These are phyloP conservation scores for Lentinula lateritia DNA, from an alignment of 768 basidiomycete species.

Conservation along the genomic window DNA sequence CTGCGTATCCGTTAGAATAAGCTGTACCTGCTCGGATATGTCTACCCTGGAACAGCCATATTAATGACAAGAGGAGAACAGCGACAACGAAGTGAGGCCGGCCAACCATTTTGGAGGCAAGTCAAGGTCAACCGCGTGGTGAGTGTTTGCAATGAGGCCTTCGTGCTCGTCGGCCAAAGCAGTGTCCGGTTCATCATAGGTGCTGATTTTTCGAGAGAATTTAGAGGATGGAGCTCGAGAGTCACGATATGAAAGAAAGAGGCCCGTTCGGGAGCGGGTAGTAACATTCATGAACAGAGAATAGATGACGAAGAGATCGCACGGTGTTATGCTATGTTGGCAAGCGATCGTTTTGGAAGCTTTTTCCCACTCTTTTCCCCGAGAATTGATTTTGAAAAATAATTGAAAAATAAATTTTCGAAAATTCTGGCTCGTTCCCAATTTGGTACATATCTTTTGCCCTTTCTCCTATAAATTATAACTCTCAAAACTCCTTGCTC, in stretches of 20 bases:
- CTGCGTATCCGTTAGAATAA: conserved; percentile 60
- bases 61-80: conserved; percentile 11
- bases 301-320: not conserved
- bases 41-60: conserved; percentile 67
- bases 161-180: conserved; percentile 57
- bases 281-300: conserved; percentile 25
- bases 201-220: conserved; percentile 31
- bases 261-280: conserved; percentile 83
- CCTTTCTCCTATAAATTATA: not conserved
- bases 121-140: conserved; percentile 49
- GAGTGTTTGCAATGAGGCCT: conserved; percentile 46
- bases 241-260: conserved; percentile 93
- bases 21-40: conserved; percentile 83
- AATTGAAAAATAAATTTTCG: not conserved
- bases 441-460: not conserved
- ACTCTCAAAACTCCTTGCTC: not conserved
- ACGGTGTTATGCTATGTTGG: not conserved
- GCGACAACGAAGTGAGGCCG: conserved; percentile 16
- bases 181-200: conserved; percentile 40
- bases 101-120: conserved; percentile 85
- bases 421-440: not conserved
- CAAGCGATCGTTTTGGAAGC: not conserved
- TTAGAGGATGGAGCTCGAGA: conserved; percentile 47
- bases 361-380: not conserved
- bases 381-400: not conserved